These are phyloP conservation scores for Hymenoscyphus repandus DNA, from an alignment of 2,329 filamentous ascomycete genomes.

Conservation along the genomic window DNA sequence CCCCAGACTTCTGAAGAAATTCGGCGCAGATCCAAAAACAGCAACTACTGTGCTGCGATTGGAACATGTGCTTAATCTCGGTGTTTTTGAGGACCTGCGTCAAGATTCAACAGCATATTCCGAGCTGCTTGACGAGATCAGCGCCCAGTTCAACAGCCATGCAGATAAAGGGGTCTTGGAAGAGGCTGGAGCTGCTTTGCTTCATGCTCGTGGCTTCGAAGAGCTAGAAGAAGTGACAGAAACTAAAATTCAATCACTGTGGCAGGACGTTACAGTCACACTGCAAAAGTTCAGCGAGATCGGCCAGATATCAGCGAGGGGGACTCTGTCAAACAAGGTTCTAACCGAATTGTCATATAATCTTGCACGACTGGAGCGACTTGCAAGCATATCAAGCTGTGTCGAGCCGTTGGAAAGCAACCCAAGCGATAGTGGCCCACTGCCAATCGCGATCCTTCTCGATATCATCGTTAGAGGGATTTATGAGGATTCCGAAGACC, in stretches of 20 bases:
- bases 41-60: constrained; percentile 81
- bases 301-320: constrained; percentile 65
- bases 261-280: constrained; percentile 76
- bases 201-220: constrained; percentile 81
- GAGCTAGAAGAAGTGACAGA: constrained; percentile 84
- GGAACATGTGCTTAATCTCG: constrained; percentile 80
- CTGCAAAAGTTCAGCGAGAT: constrained; percentile 60
- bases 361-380: constrained; percentile 72
- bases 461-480: constrained; percentile 70
- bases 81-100: constrained; percentile 81
- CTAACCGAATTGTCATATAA: constrained; percentile 69
- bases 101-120: constrained; percentile 79
- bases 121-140: constrained; percentile 81
- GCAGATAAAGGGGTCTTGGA: constrained; percentile 78
- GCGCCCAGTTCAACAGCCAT: constrained; percentile 90
- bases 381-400: constrained; percentile 75
- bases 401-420: constrained; percentile 66
- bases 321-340: constrained; percentile 58
- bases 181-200: constrained; percentile 75
- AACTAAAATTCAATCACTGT: constrained; percentile 72
- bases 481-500: constrained; percentile 56
- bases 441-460: constrained; percentile 64
- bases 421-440: constrained; percentile 39
- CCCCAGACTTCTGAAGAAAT: constrained; percentile 85
- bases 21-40: constrained; percentile 81